Conservation (phyloP, 768 basidiomycete genomes). For the Clavaria fumosa region DNA sequence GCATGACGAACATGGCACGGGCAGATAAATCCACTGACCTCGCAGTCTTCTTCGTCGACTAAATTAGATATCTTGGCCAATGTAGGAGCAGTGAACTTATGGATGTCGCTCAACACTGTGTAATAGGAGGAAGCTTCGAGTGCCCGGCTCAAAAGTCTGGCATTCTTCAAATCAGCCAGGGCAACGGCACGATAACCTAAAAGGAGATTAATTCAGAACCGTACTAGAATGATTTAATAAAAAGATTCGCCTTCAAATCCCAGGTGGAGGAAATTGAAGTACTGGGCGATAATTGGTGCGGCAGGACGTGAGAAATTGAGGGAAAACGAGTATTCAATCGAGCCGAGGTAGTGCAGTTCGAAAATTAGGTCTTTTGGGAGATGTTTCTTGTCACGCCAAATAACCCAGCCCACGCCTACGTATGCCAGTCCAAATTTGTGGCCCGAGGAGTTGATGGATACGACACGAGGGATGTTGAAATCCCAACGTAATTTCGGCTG, state of each 20-base stretch:
- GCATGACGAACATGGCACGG: conserved; percentile 1
- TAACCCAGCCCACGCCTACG: conserved; percentile 52
- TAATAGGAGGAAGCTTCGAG: conserved; percentile 41
- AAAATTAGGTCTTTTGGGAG: conserved; percentile 62
- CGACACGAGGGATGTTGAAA: conserved; percentile 47
- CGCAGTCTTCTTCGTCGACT: conserved; percentile 30
- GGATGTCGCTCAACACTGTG: conserved; percentile 40
- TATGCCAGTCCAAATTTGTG: conserved; percentile 16
- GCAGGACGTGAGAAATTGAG: conserved; percentile 49
- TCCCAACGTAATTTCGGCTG: conserved; percentile 48
- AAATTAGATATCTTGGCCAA: conserved; percentile 19
- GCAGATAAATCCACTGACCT: conserved; percentile 34
- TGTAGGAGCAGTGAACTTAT: conserved; percentile 19
- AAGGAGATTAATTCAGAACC: no score
- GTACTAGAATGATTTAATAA: no score
- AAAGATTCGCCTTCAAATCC: conserved; percentile 44
- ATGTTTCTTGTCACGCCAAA: conserved; percentile 48
- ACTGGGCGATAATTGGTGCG: conserved; percentile 47
- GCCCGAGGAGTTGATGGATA: conserved; percentile 38
- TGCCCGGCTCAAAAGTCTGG: conserved; percentile 45
- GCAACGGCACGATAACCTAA: conserved; percentile 36
- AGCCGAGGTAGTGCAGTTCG: conserved; percentile 43
- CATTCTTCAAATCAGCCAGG: conserved; percentile 40
- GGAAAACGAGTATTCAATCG: conserved; percentile 62
- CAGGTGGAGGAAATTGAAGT: conserved; percentile 48